Evolutionary conservation across 1,284 basidiomycete genomes (phyloP), one percentile per base, ranked within the genome.

Genomic region (Trametes sp.): DNA sequence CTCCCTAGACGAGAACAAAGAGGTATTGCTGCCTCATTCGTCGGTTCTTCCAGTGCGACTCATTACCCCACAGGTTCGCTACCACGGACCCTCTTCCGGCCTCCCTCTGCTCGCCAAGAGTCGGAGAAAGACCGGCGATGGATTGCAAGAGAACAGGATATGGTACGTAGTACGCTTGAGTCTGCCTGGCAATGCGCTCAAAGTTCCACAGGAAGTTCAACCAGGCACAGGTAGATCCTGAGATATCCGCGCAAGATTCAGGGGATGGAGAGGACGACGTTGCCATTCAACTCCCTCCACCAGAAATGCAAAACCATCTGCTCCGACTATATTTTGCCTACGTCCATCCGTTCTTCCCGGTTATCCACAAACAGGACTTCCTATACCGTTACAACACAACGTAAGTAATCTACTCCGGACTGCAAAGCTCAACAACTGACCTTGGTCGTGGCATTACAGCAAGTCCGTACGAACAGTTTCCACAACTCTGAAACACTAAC

Each of bases 1-100:
- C n/a, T 92, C 91, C 2, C 77, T 95, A 45, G 90, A 94, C 67
- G 93, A 95, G 72, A 87, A 93, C 72, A 84, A 86, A 70, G 91
- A 95, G 78, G 90, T 89, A 66, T 11, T 71, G 65, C 5, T 3
- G 13, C 11, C 38, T 14, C 24, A 26, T 1, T 46, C 24, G 24
- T 14, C 21, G 7, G 2, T 21, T 2, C 21, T 6, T 10, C 6
- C 36, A 41, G 23, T 8, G 48, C 28, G 29, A 21, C 9, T 14
- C 49, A 11, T 10, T n/a, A n/a, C n/a, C n/a, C n/a, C n/a, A n/a
- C 57, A 92, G 90, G 83, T 95, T 57, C 87, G 92, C 52, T 93
- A 86, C 71, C 90, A 93, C 61, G 88, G 89, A 24, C 84, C 87
- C 74, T 81, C 87, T 2, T 91, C 89, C 64, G 93, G 93, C 1